Percentiles rank a stretch among this genome's conserved stretches.
Evolutionary conservation across 1,284 basidiomycete genomes (phyloP).

Genomic region (Boletus smithii): DNA sequence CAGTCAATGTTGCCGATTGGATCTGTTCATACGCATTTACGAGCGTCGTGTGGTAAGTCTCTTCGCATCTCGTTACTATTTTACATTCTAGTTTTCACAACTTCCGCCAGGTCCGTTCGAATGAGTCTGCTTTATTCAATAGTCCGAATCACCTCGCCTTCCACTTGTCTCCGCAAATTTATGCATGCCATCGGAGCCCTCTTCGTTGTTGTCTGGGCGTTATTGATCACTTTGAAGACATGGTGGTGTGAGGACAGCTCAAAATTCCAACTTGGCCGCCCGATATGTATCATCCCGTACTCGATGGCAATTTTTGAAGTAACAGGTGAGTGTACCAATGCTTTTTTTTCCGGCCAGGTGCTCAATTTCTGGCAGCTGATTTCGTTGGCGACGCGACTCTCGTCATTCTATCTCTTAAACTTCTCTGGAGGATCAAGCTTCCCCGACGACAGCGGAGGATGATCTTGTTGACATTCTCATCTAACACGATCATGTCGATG

Average conservation of each 20-base stretch:
- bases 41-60: constrained; percentile 9
- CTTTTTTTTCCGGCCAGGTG: not conserved
- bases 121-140: constrained; percentile 18
- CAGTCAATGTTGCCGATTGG: not conserved
- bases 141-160: constrained; percentile 5
- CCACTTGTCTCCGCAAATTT: not conserved
- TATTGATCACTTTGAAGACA: constrained; percentile 2
- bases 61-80: not conserved
- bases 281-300: not conserved
- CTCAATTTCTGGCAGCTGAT: constrained; percentile 2
- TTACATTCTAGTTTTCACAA: not conserved
- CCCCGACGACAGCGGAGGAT: constrained; percentile 17
- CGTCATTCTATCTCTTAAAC: constrained; percentile 12
- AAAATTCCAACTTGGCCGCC: not conserved
- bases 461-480: constrained; percentile 14
- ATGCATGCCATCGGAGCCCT: not conserved
- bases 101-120: constrained; percentile 13
- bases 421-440: constrained; percentile 19
- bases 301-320: constrained; percentile 5
- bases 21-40: not conserved
- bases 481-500: constrained; percentile 10
- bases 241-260: not conserved
- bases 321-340: not conserved
- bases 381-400: constrained; percentile 5
- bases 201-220: constrained; percentile 7